phyloP scores from a whole-genome alignment of 805 yeast genomes.

The Spathaspora passalidarum region DNA sequence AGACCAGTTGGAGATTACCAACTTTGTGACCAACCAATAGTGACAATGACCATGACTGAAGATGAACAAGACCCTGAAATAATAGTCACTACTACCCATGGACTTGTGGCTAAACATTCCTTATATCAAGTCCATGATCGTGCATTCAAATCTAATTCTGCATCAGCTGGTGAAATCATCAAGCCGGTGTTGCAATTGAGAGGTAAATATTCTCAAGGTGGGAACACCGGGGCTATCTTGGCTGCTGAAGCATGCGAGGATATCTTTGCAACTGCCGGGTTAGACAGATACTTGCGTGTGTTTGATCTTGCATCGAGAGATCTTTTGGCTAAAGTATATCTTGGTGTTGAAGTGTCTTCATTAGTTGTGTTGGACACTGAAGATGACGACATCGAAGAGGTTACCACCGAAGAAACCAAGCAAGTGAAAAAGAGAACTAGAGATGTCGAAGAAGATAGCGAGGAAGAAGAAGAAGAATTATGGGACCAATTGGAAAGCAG shows the following conservation, averaged over 20 bases:
- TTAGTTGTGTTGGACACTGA: slow-evolving; percentile 50
- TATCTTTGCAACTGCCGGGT: slow-evolving; percentile 69
- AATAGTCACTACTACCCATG: slow-evolving; percentile 71
- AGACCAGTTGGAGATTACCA: slow-evolving; percentile 63
- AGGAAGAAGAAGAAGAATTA: slow-evolving; percentile 32
- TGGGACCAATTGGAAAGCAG: slow-evolving; percentile 36
- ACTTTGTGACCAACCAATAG: slow-evolving; percentile 52
- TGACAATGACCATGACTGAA: slow-evolving; percentile 37
- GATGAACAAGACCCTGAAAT: slow-evolving; percentile 41
- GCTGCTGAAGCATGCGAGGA: slow-evolving; percentile 49
- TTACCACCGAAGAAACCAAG: slow-evolving; percentile 9
- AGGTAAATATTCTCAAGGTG: slow-evolving; percentile 57
- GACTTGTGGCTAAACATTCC: slow-evolving; percentile 55
- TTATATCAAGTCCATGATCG: slow-evolving; percentile 31
- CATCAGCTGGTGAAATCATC: slow-evolving; percentile 44
- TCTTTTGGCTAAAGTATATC: slow-evolving; percentile 65
- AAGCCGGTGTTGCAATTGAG: slow-evolving; percentile 49
- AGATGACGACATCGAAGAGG: slow-evolving; percentile 35
- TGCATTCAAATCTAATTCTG: slow-evolving; percentile 36
- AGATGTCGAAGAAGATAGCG: slow-evolving; percentile 20
- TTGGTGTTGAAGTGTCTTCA: slow-evolving; percentile 67
- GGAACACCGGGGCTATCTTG: slow-evolving; percentile 69
- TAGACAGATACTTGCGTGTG: slow-evolving; percentile 82
- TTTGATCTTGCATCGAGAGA: slow-evolving; percentile 61
- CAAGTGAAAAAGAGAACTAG: slow-evolving; percentile 22